A percentile compares a stretch with the other conserved stretches of the same genome.
Conservation (phyloP, 768 basidiomycete genomes). For the Rhizopogon vinicolor region DNA sequence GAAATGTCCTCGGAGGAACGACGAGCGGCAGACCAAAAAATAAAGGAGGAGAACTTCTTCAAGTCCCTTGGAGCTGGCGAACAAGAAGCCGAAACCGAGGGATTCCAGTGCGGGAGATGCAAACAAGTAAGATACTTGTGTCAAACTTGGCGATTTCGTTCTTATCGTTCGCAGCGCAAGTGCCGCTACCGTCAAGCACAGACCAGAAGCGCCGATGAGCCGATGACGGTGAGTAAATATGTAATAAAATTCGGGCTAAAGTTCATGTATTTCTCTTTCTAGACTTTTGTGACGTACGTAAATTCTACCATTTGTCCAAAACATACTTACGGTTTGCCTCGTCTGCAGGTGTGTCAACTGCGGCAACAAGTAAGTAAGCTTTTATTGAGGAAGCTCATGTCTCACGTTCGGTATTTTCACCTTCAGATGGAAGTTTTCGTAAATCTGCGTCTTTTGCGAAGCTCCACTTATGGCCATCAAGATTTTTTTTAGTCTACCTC, state of each 20-base stretch:
- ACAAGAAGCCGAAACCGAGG: constrained; percentile 92
- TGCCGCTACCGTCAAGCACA: constrained; percentile 95
- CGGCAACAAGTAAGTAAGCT: constrained; percentile 44
- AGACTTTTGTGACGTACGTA: constrained; percentile 87
- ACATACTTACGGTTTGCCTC: constrained; percentile 1
- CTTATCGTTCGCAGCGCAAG: constrained; percentile 50
- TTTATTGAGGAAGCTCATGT: background rate
- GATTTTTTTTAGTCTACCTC: constrained; percentile 7
- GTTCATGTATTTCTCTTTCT: constrained; percentile 5
- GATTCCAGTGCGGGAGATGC: constrained; percentile 95
- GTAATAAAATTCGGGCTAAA: background rate
- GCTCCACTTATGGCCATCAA: background rate
- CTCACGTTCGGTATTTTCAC: constrained; percentile 1
- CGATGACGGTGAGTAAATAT: constrained; percentile 78
- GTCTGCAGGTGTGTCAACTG: constrained; percentile 57
- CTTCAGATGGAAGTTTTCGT: constrained; percentile 62
- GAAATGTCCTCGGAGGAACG: constrained; percentile 96
- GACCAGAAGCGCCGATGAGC: constrained; percentile 96
- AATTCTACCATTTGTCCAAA: background rate
- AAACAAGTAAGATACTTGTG: constrained; percentile 58
- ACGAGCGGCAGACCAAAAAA: constrained; percentile 76
- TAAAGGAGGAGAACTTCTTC: constrained; percentile 83
- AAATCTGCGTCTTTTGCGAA: constrained; percentile 9
- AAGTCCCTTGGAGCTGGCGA: constrained; percentile 88
- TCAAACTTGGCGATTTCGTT: background rate